Evolutionary conservation across 495 filamentous ascomycete genomes (phyloP), one percentile per base, ranked within the genome.

Genomic region (Hyaloscypha finlandica): DNA sequence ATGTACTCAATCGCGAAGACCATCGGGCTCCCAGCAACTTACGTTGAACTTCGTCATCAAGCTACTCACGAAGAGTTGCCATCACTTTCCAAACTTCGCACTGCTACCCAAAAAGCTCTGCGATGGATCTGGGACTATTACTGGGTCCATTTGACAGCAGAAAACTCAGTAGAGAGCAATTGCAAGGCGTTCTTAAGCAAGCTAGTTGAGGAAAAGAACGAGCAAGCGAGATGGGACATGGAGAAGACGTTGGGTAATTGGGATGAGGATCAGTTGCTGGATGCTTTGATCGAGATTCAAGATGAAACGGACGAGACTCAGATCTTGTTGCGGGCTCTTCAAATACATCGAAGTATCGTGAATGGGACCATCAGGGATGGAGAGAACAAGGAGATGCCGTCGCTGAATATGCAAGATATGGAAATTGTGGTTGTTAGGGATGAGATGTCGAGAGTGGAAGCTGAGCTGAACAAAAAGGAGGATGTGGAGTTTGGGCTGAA

Each of bases 101-200:
- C 81, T 14, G 87, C 89, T 6, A 83, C 89, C 3, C 70, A 81
- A 68, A 84, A 88, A 69, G 91, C 88, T 2, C 78, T 98, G 59
- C 84, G 83, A 33, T 97, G 94, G 94, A 83, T 97, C 58, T 97
- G 92, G 92, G 81, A 84, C 45, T 89, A 89, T 72, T 97, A 96
- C 77, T 98, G 94, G 94, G 78, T 33, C 67, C 76, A 25, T 55
- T 60, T 69, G 29, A 63, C 59, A 4, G 59, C 58, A 1, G 69
- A 59, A 8, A 61, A 48, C 19, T 8, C 32, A 19, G 61, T 55
- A 48, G 14, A 53, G 53, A 25, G 68, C 32, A 25, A 71, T 62
- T 65, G 64, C 37, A 65, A 69, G 61, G 58, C 30, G 35, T 64
- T 63, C 37, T 60, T 69, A 9, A 37, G 19, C n/a, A 69, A 64